Base-by-base conservation (phyloP, 768 basidiomycete genomes). In the Lactifluus subvellereus region DNA sequence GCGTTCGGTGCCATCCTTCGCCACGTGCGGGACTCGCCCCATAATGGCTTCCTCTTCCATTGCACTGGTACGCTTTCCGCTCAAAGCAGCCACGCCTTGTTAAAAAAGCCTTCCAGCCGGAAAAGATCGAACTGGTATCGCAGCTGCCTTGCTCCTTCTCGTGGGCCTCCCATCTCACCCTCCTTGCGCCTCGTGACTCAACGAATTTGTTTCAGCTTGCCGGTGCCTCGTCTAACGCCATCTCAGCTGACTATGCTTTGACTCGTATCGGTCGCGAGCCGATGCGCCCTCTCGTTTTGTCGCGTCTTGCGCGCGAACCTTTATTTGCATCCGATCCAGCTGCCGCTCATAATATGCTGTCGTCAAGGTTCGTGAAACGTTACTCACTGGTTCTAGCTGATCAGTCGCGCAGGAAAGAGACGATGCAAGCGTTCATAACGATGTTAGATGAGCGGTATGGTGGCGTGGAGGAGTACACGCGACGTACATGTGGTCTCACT, bases 201-300 rank as follows among this genome's bases (percentile, higher is more conserved):
- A n/a, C 27, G 33, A 30, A 37, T n/a, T 32, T 27, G 7, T 13
- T 42, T 32, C 63, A 92, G 90, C 83, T 93, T 38, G 87, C 83
- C 22, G 89, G 88, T 18, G 87, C 89, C 1, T 78, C 82, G 45
- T 80, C 89, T 67, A 81, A 84, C 50, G 69, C 70, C 5, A 84
- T 92, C 58, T 84, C 86, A 10, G 77, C 79, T 9, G 91, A 93
- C 72, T 93, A 93, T 69, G 83, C 88, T 4, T 75, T 93, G 35
- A 91, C 87, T 20, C 78, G 88, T 61, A 76, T 93, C 42, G 91
- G 91, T 5, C 84, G 91, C 40, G 91, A 91, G 71, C 90, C 90
- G 20, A 83, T 84, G 13, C 81, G 90, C 32, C 83, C 82, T 65
- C 83, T 79, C 77, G 82, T 92, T 45, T 83, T 91, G 77, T 74